These are phyloP conservation scores for Pseudozyma tsukubaensis DNA, from an alignment of 1,284 basidiomycete species.

Conservation along the genomic window DNA sequence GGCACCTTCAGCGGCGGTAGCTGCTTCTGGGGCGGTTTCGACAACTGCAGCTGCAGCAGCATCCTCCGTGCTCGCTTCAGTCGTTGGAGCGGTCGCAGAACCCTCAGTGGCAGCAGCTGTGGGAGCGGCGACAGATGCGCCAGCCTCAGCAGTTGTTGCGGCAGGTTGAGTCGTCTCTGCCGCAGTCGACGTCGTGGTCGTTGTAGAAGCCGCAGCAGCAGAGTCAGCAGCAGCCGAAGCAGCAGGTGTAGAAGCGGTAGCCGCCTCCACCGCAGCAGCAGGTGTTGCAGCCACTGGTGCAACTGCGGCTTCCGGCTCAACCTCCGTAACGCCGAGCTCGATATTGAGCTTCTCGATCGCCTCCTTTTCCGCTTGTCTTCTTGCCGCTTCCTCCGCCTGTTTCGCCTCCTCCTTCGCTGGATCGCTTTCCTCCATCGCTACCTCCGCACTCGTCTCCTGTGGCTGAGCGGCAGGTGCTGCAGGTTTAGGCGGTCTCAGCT, in stretches of 20 bases:
- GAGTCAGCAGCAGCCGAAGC: slow-evolving; percentile 1
- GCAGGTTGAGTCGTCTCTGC: neutral
- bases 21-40: slow-evolving; percentile 10
- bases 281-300: slow-evolving; percentile 3
- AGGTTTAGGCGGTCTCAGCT: slow-evolving; percentile 32
- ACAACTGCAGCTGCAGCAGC: slow-evolving; percentile 16
- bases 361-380: slow-evolving; percentile 32
- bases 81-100: neutral
- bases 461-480: slow-evolving; percentile 3
- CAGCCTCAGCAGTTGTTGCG: neutral
- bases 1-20: slow-evolving; percentile 1
- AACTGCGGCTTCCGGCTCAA: slow-evolving; percentile 3
- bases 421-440: slow-evolving; percentile 11
- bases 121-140: slow-evolving; percentile 18
- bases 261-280: neutral
- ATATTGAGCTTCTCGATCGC: slow-evolving; percentile 41
- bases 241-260: slow-evolving; percentile 4
- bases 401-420: slow-evolving; percentile 9
- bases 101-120: slow-evolving; percentile 2
- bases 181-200: neutral
- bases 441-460: slow-evolving; percentile 1
- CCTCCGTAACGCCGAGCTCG: slow-evolving; percentile 25
- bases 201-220: slow-evolving; percentile 1
- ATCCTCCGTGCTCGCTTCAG: slow-evolving; percentile 6
- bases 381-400: slow-evolving; percentile 13